Percentiles rank a stretch among this genome's conserved stretches.
phyloP scores from a whole-genome alignment of 1,139 yeast genomes.

The Hyphopichia khmerensis region DNA sequence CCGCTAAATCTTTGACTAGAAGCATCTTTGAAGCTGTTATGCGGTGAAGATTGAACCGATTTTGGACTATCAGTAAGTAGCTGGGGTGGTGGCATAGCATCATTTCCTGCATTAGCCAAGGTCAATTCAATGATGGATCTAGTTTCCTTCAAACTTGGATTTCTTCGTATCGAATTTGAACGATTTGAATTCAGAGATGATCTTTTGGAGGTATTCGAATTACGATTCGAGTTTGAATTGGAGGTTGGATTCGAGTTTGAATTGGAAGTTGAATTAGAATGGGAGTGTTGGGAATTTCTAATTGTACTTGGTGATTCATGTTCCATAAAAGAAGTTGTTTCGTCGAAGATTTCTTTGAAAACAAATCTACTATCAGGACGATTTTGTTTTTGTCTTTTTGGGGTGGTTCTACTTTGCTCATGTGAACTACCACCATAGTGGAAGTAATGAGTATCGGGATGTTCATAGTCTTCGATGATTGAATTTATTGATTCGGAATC shows the following conservation, averaged over 20 bases:
- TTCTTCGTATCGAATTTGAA: neutral
- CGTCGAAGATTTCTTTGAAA: slow-evolving; percentile 34
- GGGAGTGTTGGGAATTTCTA: neutral
- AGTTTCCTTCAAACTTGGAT: slow-evolving; percentile 3
- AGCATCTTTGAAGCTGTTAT: slow-evolving; percentile 5
- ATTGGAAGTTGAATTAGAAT: neutral
- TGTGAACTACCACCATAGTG: neutral
- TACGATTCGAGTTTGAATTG: neutral
- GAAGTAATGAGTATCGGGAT: slow-evolving; percentile 1
- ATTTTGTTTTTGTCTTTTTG: neutral
- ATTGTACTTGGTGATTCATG: neutral
- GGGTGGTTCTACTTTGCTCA: neutral
- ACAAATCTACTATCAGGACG: slow-evolving; percentile 13
- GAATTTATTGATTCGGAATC: slow-evolving; percentile 36
- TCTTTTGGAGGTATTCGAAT: slow-evolving; percentile 4
- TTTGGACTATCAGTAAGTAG: neutral
- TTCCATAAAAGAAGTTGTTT: slow-evolving; percentile 5
- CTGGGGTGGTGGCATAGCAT: slow-evolving; percentile 1
- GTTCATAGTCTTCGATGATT: slow-evolving; percentile 29
- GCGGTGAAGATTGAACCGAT: slow-evolving; percentile 6
- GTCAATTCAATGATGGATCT: slow-evolving; percentile 9
- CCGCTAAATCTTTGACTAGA: slow-evolving; percentile 6
- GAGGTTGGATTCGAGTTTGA: neutral
- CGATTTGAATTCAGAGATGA: slow-evolving; percentile 3
- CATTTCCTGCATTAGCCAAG: slow-evolving; percentile 5